Evolutionary conservation across 495 filamentous ascomycete species (phyloP).

Genomic region (Stereocaulon alpinum): DNA sequence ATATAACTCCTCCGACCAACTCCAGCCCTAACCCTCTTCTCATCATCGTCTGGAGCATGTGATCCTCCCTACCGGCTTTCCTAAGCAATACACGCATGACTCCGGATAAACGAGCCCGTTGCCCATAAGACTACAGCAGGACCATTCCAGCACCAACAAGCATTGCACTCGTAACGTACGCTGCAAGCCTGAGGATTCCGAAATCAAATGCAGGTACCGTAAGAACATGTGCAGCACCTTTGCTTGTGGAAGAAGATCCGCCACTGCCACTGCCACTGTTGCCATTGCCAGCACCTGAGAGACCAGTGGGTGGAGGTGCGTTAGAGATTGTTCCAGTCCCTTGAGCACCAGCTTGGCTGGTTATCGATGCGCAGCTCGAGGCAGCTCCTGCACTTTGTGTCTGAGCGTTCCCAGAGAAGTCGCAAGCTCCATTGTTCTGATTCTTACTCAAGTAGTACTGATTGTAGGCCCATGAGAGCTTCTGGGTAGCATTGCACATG

Average conservation of each 20-base stretch:
- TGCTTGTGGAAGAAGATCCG: conserved; percentile 36
- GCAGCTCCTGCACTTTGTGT: conserved; percentile 35
- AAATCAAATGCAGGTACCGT: conserved; percentile 47
- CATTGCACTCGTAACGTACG: conserved; percentile 57
- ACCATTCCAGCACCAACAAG: conserved; percentile 66
- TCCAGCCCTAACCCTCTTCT: neutral
- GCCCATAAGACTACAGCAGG: conserved; percentile 40
- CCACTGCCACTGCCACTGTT: conserved; percentile 24
- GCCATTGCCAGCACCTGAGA: conserved; percentile 26
- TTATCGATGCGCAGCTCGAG: conserved; percentile 36
- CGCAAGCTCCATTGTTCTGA: conserved; percentile 50
- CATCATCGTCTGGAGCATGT: neutral
- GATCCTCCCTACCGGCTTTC: neutral
- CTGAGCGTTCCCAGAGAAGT: conserved; percentile 61
- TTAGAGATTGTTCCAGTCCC: conserved; percentile 57
- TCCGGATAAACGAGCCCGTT: neutral
- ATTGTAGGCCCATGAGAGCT: conserved; percentile 75
- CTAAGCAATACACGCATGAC: neutral
- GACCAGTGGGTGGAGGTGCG: conserved; percentile 36
- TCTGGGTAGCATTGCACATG: conserved; percentile 71
- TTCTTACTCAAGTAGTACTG: conserved; percentile 63
- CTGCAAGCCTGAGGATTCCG: conserved; percentile 54
- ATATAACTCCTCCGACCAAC: neutral
- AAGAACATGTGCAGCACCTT: conserved; percentile 33
- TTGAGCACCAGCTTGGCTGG: conserved; percentile 51